Evolutionary conservation across 1,284 basidiomycete genomes (phyloP).

Genomic region (Phellopilus nigrolimitatus): DNA sequence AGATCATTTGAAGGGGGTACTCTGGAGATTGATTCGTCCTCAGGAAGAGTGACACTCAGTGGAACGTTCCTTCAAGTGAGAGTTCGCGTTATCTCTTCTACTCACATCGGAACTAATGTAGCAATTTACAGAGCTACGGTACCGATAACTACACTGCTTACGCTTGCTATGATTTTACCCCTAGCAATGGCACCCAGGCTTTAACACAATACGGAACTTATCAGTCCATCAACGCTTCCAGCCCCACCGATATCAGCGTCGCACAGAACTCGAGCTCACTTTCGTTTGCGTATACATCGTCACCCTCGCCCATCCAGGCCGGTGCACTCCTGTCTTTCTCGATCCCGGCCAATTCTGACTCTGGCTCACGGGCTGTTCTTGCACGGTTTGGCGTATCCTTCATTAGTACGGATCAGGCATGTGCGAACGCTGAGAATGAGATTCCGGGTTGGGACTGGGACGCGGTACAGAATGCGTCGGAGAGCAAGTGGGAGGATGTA

Average conservation of each 20-base stretch:
- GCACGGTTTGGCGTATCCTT: constrained; percentile 45
- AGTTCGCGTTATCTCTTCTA: neutral
- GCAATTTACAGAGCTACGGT: constrained; percentile 38
- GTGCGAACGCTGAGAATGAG: constrained; percentile 43
- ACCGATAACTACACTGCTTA: constrained; percentile 44
- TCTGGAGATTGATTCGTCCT: constrained; percentile 29
- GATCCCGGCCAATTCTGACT: neutral
- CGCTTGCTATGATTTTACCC: constrained; percentile 43
- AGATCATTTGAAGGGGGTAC: constrained; percentile 46
- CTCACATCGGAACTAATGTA: neutral
- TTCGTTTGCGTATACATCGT: constrained; percentile 33
- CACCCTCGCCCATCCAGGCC: constrained; percentile 37
- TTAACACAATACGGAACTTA: constrained; percentile 36
- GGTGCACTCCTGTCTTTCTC: constrained; percentile 39
- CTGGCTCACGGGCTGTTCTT: constrained; percentile 30
- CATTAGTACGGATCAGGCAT: constrained; percentile 38
- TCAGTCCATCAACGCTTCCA: constrained; percentile 32
- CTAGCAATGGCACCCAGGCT: constrained; percentile 22
- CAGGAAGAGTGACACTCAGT: constrained; percentile 34
- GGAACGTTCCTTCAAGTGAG: constrained; percentile 42
- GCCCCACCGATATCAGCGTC: constrained; percentile 34
- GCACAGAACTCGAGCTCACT: constrained; percentile 30
- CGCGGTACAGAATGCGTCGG: constrained; percentile 34
- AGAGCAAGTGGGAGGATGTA: constrained; percentile 38
- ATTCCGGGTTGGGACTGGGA: constrained; percentile 43